Conservation (phyloP, 345 rosid genomes). For the Salix caprea region DNA sequence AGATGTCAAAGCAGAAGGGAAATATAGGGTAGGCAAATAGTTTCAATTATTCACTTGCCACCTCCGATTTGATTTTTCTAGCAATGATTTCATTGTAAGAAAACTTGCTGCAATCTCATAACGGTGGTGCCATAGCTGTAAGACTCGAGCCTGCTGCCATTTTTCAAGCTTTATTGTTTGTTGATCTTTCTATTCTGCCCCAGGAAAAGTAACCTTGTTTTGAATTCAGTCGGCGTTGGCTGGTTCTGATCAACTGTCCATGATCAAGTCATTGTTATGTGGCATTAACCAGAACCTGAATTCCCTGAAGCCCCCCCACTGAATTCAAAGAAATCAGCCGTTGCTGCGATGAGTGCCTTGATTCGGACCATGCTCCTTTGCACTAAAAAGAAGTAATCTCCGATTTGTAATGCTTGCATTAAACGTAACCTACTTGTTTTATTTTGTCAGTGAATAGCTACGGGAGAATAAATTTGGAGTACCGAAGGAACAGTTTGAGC, state of each 20-base stretch:
- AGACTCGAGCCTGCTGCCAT: slow-evolving; percentile 1
- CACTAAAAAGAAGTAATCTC: too few relatives aligned
- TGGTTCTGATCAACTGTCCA: background rate
- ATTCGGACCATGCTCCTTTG: background rate
- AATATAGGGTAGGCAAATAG: background rate
- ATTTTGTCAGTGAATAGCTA: background rate
- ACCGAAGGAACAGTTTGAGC: too few relatives aligned
- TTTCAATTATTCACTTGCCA: slow-evolving; percentile 3
- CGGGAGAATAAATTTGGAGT: background rate
- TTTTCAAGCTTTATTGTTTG: background rate
- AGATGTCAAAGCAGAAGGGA: background rate
- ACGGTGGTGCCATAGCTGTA: background rate
- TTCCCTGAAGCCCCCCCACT: background rate
- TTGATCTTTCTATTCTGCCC: background rate
- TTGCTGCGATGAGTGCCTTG: too few relatives aligned
- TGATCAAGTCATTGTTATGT: background rate
- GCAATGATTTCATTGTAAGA: slow-evolving; percentile 1
- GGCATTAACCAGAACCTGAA: background rate
- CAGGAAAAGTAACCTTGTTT: background rate
- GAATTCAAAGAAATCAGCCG: too few relatives aligned
- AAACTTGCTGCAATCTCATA: background rate
- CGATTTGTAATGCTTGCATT: background rate
- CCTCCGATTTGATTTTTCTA: background rate
- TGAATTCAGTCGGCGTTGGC: background rate
- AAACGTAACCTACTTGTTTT: background rate